These are phyloP conservation scores for Iberis pinnata DNA, from an alignment of 345 rosid species.

Conservation along the genomic window DNA sequence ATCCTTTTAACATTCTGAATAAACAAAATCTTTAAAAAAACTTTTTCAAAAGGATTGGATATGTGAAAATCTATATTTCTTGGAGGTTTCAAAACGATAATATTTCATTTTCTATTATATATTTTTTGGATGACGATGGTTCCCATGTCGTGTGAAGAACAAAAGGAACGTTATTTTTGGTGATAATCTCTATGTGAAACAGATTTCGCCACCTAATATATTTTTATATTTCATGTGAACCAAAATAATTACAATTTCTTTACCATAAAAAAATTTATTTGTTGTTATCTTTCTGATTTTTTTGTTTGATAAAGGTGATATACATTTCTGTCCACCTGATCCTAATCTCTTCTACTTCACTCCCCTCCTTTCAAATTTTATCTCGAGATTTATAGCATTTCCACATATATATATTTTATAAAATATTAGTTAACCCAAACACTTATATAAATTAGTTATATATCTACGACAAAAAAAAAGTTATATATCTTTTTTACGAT, in stretches of 20 bases:
- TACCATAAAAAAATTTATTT: neutral
- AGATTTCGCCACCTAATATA: constrained; percentile 45
- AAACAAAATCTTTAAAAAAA: neutral
- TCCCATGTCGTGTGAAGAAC: constrained; percentile 26
- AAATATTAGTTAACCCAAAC: neutral
- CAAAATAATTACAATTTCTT: constrained; percentile 22
- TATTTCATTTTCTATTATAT: constrained; percentile 13
- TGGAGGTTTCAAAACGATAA: constrained; percentile 5
- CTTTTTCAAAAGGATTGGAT: neutral
- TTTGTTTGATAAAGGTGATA: constrained; percentile 10
- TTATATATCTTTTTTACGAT: too few relatives aligned
- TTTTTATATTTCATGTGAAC: constrained; percentile 20
- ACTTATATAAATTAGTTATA: too few relatives aligned
- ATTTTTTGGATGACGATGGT: constrained; percentile 26
- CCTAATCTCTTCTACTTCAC: constrained; percentile 52
- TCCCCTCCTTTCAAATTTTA: constrained; percentile 49
- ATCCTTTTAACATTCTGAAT: too few relatives aligned
- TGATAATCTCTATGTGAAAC: constrained; percentile 54
- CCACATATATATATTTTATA: neutral
- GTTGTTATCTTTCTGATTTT: constrained; percentile 18
- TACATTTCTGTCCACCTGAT: constrained; percentile 54
- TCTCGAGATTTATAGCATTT: constrained; percentile 19
- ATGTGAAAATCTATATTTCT: neutral
- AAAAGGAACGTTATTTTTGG: constrained; percentile 1
- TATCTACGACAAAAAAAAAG: too few relatives aligned